A percentile compares a stretch with the other conserved stretches of the same genome.
Evolutionary conservation across 441 rosid genomes (phyloP).

Genomic region (Francoa sonchifolia): DNA sequence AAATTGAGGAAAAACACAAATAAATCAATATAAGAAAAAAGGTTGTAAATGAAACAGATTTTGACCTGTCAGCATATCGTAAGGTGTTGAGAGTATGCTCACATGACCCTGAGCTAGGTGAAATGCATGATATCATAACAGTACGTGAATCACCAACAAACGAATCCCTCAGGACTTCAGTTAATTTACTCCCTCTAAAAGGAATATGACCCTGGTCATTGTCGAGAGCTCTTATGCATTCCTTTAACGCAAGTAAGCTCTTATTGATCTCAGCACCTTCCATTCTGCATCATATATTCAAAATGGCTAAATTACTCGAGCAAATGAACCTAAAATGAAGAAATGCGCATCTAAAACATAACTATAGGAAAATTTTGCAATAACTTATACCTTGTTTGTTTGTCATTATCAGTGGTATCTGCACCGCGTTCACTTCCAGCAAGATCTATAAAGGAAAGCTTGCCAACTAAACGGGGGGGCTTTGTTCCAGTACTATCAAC

Average conservation of each 20-base stretch:
- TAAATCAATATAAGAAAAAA: too few relatives aligned
- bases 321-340: too few relatives aligned
- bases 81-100: slow-evolving; percentile 96
- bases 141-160: slow-evolving; percentile 95
- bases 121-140: slow-evolving; percentile 98
- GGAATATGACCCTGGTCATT: slow-evolving; percentile 98
- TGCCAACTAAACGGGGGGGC: slow-evolving; percentile 84
- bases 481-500: slow-evolving; percentile 62
- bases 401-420: slow-evolving; percentile 96
- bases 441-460: slow-evolving; percentile 95
- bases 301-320: too few relatives aligned
- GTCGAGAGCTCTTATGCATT: slow-evolving; percentile 97
- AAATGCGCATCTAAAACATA: too few relatives aligned
- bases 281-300: slow-evolving; percentile 52
- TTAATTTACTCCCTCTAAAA: slow-evolving; percentile 94
- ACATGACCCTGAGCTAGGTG: slow-evolving; percentile 91
- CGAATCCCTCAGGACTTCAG: slow-evolving; percentile 95
- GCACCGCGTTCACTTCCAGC: slow-evolving; percentile 99
- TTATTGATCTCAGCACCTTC: slow-evolving; percentile 99
- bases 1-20: too few relatives aligned
- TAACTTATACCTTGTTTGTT: slow-evolving; percentile 98
- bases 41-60: too few relatives aligned
- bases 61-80: slow-evolving; percentile 93
- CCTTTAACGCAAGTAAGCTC: slow-evolving; percentile 94
- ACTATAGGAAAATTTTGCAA: too few relatives aligned